A percentile compares a stretch with the other conserved stretches of the same genome.
phyloP scores from a whole-genome alignment of 805 yeast species.

The Candida nitratophila region DNA sequence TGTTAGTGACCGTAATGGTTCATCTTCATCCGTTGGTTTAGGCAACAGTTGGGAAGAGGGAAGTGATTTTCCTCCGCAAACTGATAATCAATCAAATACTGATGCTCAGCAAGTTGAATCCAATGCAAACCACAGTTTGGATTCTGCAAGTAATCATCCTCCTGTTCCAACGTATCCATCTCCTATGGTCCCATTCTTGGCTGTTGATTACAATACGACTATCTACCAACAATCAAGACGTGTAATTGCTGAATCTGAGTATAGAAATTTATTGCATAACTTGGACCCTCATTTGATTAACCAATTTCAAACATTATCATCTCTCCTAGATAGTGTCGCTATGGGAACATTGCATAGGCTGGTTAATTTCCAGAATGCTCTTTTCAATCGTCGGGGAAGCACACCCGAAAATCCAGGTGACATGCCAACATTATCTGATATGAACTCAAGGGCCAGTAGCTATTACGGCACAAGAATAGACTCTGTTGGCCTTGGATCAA shows the following conservation, averaged over 20 bases:
- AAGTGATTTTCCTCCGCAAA: too few relatives aligned
- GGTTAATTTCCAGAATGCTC: constrained; percentile 2
- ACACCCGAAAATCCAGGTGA: background rate
- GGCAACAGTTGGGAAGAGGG: too few relatives aligned
- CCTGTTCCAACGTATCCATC: background rate
- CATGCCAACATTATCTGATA: background rate
- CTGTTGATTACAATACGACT: too few relatives aligned
- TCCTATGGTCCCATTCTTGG: background rate
- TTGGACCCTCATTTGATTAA: constrained; percentile 10
- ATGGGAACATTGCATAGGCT: constrained; percentile 18
- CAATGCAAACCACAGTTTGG: too few relatives aligned
- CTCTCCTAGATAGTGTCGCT: constrained; percentile 20
- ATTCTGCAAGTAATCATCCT: too few relatives aligned
- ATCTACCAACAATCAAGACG: background rate
- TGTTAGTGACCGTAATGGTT: too few relatives aligned
- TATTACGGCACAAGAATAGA: constrained; percentile 5
- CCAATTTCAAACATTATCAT: constrained; percentile 21
- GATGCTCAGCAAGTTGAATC: too few relatives aligned
- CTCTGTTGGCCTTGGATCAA: background rate
- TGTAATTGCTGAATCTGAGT: constrained; percentile 3
- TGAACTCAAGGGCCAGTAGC: background rate
- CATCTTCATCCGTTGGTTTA: too few relatives aligned
- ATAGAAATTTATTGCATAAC: background rate
- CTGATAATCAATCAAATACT: too few relatives aligned
- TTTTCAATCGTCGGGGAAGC: background rate